A percentile compares a stretch with the other conserved stretches of the same genome.
Conservation (phyloP, 2,329 filamentous ascomycete genomes). For the Diaporthe sp. region DNA sequence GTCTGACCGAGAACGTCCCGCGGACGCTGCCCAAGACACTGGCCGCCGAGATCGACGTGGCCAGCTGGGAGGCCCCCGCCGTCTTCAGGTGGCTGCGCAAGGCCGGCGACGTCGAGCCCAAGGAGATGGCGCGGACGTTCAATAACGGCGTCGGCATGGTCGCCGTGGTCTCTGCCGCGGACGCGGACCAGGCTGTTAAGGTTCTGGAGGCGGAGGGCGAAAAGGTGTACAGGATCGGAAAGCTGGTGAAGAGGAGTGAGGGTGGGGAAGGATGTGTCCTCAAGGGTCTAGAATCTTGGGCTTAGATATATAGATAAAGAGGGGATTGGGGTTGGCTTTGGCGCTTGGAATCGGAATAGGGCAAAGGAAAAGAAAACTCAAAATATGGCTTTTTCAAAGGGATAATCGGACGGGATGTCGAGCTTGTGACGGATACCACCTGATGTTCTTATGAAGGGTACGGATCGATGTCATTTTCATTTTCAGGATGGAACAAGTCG, state of each 20-base stretch:
- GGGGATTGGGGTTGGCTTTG: neutral
- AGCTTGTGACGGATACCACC: neutral
- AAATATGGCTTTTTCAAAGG: neutral
- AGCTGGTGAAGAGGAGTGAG: slow-evolving; percentile 69
- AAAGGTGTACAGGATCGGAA: slow-evolving; percentile 82
- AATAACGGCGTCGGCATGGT: slow-evolving; percentile 98
- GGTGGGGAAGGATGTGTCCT: slow-evolving; percentile 69
- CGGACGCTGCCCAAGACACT: slow-evolving; percentile 88
- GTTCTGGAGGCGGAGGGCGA: slow-evolving; percentile 78
- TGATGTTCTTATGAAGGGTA: neutral
- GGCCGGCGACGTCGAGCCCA: slow-evolving; percentile 76
- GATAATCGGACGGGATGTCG: neutral
- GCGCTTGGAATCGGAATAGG: slow-evolving; percentile 7
- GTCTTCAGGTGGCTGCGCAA: slow-evolving; percentile 91
- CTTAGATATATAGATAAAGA: neutral
- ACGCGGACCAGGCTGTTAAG: slow-evolving; percentile 71
- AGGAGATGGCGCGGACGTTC: slow-evolving; percentile 93
- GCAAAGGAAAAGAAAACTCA: neutral
- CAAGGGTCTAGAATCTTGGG: slow-evolving; percentile 39
- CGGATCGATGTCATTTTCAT: neutral
- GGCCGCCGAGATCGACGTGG: slow-evolving; percentile 84
- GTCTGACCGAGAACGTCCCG: slow-evolving; percentile 92
- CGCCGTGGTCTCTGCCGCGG: slow-evolving; percentile 77
- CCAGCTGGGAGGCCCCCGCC: slow-evolving; percentile 79
- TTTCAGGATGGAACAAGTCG: neutral